Conservation (phyloP, 257 asterid species). For the Knoxia roxburghii region DNA sequence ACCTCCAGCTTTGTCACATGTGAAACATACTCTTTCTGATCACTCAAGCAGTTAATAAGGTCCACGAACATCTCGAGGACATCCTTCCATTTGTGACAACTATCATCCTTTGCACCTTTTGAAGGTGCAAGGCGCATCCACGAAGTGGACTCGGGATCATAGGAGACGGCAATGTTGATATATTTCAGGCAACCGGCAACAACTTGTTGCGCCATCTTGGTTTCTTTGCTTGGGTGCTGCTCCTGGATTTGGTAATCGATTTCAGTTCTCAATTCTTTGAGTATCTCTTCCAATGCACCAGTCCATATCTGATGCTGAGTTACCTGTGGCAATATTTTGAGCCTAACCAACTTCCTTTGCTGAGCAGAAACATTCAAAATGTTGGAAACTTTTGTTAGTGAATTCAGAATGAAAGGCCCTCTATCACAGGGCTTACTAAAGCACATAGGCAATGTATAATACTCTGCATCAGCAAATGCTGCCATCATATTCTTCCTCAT, state of each 20-base stretch:
- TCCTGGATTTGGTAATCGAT: conserved; percentile 27
- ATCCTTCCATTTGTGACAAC: conserved; percentile 62
- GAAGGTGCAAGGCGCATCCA: conserved; percentile 84
- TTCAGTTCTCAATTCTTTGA: conserved; percentile 54
- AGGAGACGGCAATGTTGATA: conserved; percentile 42
- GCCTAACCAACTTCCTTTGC: conserved; percentile 70
- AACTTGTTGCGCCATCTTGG: conserved; percentile 56
- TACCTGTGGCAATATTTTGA: conserved; percentile 63
- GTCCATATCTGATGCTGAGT: conserved; percentile 70
- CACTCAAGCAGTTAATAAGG: conserved; percentile 39
- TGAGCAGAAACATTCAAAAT: conserved; percentile 63
- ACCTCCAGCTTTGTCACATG: conserved; percentile 57
- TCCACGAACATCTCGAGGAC: conserved; percentile 51
- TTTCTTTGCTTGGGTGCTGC: conserved; percentile 30
- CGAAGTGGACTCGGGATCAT: conserved; percentile 64
- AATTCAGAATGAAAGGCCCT: conserved; percentile 39
- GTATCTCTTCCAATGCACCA: conserved; percentile 48
- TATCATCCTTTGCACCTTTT: conserved; percentile 25
- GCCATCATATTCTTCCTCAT: conserved; percentile 36
- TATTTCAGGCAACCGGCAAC: conserved; percentile 45
- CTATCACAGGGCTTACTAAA: conserved; percentile 46
- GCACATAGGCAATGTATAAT: conserved; percentile 19
- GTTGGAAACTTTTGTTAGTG: conserved; percentile 53
- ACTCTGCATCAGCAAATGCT: conserved; percentile 19
- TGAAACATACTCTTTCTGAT: conserved; percentile 29